Conservation (phyloP, 306 rosid genomes). For the Aeschynomene evenia region DNA sequence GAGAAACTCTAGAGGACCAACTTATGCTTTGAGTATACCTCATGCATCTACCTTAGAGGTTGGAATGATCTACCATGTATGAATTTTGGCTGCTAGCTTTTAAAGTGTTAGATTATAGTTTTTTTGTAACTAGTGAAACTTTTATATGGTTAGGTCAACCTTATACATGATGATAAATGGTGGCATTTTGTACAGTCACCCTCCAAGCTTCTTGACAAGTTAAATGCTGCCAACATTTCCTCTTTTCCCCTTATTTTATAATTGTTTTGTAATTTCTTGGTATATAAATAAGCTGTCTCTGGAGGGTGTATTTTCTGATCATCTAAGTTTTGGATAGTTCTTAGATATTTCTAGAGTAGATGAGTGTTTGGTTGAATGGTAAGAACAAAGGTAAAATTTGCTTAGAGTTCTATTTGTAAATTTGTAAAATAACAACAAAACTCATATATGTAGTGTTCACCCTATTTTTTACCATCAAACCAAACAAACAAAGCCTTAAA, state of each 20-base stretch:
- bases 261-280: constrained; percentile 16
- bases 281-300: constrained; percentile 35
- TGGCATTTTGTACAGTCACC: constrained; percentile 42
- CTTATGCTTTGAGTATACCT: constrained; percentile 80
- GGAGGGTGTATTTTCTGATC: constrained; percentile 20
- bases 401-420: too few species aligned
- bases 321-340: background rate
- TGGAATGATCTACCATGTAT: constrained; percentile 88
- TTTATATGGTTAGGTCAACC: constrained; percentile 25
- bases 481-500: too few species aligned
- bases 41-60: constrained; percentile 95
- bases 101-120: constrained; percentile 35
- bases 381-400: too few species aligned
- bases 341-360: too few species aligned
- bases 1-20: constrained; percentile 89
- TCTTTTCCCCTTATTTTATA: background rate
- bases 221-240: constrained; percentile 24
- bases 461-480: too few species aligned
- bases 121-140: constrained; percentile 43
- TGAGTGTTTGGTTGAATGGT: too few species aligned
- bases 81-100: constrained; percentile 30
- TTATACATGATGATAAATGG: constrained; percentile 49
- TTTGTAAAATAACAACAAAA: too few species aligned
- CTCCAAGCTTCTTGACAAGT: constrained; percentile 35
- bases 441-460: too few species aligned